A percentile compares a stretch with the other conserved stretches of the same genome.
Conservation (phyloP, 768 basidiomycete species). For the Suillus occidentalis region DNA sequence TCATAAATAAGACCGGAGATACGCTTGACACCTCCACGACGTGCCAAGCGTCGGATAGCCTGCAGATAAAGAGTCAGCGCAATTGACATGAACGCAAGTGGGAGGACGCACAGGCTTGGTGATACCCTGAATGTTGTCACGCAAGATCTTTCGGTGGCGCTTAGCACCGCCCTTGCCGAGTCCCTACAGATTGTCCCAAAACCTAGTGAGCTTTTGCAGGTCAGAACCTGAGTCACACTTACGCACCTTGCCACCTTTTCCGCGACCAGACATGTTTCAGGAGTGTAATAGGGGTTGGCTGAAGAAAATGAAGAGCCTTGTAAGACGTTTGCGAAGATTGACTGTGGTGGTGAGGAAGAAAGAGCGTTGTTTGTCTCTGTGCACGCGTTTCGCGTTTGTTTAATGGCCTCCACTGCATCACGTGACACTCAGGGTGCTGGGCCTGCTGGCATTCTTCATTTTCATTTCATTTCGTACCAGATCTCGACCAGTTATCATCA, state of each 20-base stretch:
- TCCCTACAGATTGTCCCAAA: slow-evolving; percentile 40
- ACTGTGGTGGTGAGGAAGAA: slow-evolving; percentile 9
- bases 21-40: slow-evolving; percentile 91
- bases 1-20: slow-evolving; percentile 86
- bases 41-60: slow-evolving; percentile 74
- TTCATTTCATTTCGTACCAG: background rate
- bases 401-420: slow-evolving; percentile 2
- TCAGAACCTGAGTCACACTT: background rate
- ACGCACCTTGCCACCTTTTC: slow-evolving; percentile 73
- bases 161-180: slow-evolving; percentile 86
- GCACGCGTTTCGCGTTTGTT: slow-evolving; percentile 5
- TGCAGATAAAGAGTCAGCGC: background rate
- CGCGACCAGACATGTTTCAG: slow-evolving; percentile 75
- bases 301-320: background rate
- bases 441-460: too few species aligned
- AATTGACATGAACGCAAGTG: background rate
- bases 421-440: background rate
- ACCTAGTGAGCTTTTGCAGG: slow-evolving; percentile 1
- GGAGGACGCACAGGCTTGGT: slow-evolving; percentile 18
- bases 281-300: background rate
- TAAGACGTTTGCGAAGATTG: background rate
- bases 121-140: slow-evolving; percentile 67
- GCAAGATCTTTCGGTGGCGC: slow-evolving; percentile 82
- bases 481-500: background rate
- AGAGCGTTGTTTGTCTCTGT: background rate